phyloP scores from a whole-genome alignment of 306 rosid species.

The Castanea sativa region DNA sequence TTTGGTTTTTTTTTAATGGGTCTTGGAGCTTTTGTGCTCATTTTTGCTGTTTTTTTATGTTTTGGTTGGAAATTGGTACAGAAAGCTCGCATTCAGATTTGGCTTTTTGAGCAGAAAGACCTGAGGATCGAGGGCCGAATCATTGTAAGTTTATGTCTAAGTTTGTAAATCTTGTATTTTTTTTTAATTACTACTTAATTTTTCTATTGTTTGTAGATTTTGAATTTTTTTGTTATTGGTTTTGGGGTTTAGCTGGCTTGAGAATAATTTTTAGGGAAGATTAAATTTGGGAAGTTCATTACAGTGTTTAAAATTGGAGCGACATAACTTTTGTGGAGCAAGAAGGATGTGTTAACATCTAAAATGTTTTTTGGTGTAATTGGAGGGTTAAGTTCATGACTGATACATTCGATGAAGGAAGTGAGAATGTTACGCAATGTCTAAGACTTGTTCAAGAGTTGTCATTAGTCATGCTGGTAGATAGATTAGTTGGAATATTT shows the following conservation, averaged over 20 bases:
- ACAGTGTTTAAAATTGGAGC: neutral
- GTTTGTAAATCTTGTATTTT: neutral
- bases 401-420: neutral
- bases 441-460: neutral
- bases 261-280: neutral
- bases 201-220: neutral
- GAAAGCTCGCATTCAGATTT: slow-evolving; percentile 90
- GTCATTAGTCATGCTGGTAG: neutral
- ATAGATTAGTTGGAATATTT: neutral
- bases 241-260: neutral
- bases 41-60: neutral
- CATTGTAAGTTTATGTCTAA: slow-evolving; percentile 44
- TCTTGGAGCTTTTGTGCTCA: neutral
- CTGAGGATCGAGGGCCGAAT: slow-evolving; percentile 83
- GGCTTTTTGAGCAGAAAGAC: slow-evolving; percentile 88
- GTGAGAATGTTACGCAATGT: neutral
- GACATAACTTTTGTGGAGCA: neutral
- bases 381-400: neutral
- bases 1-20: neutral
- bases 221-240: neutral
- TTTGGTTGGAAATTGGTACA: slow-evolving; percentile 20
- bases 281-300: neutral
- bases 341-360: neutral
- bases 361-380: neutral
- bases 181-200: neutral